phyloP scores from a whole-genome alignment of 78 protist species.

The Guillardia theta region DNA sequence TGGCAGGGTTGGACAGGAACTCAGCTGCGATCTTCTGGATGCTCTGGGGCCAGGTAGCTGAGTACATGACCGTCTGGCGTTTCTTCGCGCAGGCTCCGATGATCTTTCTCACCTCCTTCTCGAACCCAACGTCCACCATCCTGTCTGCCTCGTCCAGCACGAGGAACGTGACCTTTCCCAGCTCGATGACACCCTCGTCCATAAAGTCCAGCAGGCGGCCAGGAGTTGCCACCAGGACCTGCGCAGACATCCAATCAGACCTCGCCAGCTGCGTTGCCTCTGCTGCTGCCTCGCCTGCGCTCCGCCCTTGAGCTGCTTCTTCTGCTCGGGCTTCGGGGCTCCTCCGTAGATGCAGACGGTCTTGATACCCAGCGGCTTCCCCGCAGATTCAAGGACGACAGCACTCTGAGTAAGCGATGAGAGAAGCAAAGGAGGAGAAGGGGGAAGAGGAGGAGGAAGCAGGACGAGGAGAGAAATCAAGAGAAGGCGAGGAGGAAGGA shows the following conservation, averaged over 20 bases:
- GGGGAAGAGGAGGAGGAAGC: background rate
- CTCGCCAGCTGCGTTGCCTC: slow-evolving; percentile 58
- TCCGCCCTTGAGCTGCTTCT: background rate
- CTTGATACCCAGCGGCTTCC: background rate
- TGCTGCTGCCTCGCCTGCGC: background rate
- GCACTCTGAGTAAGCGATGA: background rate
- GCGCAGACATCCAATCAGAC: background rate
- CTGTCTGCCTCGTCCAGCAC: slow-evolving; percentile 89
- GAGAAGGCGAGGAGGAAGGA: background rate
- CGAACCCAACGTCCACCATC: slow-evolving; percentile 80
- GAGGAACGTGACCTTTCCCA: background rate
- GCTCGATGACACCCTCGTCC: background rate
- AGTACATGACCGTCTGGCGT: slow-evolving; percentile 44
- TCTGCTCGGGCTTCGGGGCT: background rate
- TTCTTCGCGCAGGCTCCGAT: background rate
- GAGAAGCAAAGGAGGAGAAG: background rate
- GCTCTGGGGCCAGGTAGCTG: slow-evolving; percentile 37
- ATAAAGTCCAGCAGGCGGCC: slow-evolving; percentile 63
- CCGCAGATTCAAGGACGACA: background rate
- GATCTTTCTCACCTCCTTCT: background rate
- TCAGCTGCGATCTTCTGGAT: slow-evolving; percentile 21
- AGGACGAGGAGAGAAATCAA: background rate
- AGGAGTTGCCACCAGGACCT: slow-evolving; percentile 65
- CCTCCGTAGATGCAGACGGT: slow-evolving; percentile 51
- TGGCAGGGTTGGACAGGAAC: slow-evolving; percentile 37